Base-by-base conservation (phyloP, 1,284 basidiomycete species). In the Mycena citricolor region DNA sequence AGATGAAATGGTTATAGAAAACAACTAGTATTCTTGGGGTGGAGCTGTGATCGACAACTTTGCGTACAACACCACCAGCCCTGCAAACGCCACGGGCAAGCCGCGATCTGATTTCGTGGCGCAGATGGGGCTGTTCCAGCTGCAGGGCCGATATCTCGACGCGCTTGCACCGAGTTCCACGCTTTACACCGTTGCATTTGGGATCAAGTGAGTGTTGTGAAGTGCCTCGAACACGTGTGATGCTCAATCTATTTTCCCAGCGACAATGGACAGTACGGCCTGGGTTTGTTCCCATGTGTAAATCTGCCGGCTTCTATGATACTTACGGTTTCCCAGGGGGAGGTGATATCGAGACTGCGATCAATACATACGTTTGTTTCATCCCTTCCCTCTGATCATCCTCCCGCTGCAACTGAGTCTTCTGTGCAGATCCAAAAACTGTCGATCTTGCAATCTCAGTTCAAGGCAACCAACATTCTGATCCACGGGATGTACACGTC, bases 31-130 rank as follows among this genome's bases (percentile, higher is more conserved):
- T 25, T 59, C 61, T 8, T 63, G 61, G 61, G 61, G 61, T 29
- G 61, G 60, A n/a, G 61, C 61, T 16, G 43, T 63, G 7, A 62
- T 63, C 36, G 57, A 63, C 37, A 63, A 61, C 44, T 60, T 59
- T 41, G 61, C 61, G 1, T 63, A 58, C 47, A 63, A 63, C 33
- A 61, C 61, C 10, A 62, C 61, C 8, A 54, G 54, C 2, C 60
- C 61, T 13, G 28, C 39, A 12, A 63, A 61, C 29, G 32, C 36
- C 34, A 60, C 61, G 42, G 55, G 49, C 20, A 29, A 49, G 8
- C 58, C 41, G 35, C 41, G 59, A 1, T 57, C 59, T 8, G 60
- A 61, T 44, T 61, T 61, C 19, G 51, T 57, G 4, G 46, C 54
- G 8, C 55, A 61, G 32, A 50, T 50, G 17, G 39, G 17, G 10